Evolutionary conservation across 2,329 filamentous ascomycete species (phyloP), one percentile per base, ranked within the genome.

Genomic region (Grosmannia huntii): DNA sequence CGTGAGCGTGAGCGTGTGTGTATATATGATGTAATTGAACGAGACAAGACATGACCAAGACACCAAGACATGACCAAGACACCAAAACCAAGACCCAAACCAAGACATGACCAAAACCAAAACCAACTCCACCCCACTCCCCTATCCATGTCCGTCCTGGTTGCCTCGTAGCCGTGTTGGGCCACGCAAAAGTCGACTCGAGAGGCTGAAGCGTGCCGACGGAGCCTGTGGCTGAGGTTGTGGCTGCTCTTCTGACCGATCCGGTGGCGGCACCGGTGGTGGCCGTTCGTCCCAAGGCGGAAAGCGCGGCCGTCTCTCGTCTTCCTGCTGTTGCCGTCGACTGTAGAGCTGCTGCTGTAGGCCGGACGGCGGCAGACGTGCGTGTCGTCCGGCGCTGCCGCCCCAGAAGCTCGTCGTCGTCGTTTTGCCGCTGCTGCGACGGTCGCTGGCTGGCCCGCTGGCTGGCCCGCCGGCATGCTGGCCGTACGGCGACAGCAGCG

Each of bases 201-300:
- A 77, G 46, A 81, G 68, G 56, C 76, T 80, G 63, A 81, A 67
- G 57, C 71, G 70, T 11, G 78, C 76, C 50, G 73, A 71, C 5
- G 71, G 73, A 23, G 72, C 57, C 1, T 70, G 68, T 31, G 21
- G 48, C 55, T 21, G 12, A 1, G 14, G 7, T 25, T 55, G 46
- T 46, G 44, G 4, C 56, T 54, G 9, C 61, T 59, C 33, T 62
- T 23, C 48, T 60, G 19, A 46, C 60, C 3, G 54, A 59, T 11
- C 61, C 48, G 7, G 62, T 60, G 1, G 62, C 63, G 14, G n/a
- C n/a, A n/a, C n/a, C 28, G 5, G 72, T 65, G 59, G 72, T 71
- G 68, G 70, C 36, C 12, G 36, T 9, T 38, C 36, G 36, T 38
- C 36, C 72, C 48, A 21, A 3, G 21, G 21, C n/a, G 23, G 11